These are phyloP conservation scores for Aspergillus fischeri DNA, from an alignment of 2,329 filamentous ascomycete genomes.

Conservation along the genomic window DNA sequence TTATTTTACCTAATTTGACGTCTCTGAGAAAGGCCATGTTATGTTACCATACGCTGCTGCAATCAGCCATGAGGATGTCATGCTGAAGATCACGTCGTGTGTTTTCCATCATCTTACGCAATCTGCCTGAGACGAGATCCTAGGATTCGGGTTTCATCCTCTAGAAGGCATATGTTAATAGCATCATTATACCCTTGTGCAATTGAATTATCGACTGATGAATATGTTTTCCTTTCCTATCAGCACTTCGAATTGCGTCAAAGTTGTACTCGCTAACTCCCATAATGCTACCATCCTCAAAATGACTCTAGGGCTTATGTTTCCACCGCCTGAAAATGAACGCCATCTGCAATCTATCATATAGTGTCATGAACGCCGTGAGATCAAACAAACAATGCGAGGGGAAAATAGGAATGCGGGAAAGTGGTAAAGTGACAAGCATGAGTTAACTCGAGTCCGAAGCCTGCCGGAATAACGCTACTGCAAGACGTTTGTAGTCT, in stretches of 20 bases:
- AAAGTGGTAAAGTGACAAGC: neutral
- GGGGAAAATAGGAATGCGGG: neutral
- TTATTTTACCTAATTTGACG: neutral
- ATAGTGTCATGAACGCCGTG: neutral
- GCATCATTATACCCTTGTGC: conserved; percentile 8
- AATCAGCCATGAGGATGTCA: neutral
- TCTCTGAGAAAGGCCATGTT: too few species aligned
- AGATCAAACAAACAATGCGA: conserved; percentile 1
- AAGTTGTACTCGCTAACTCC: neutral
- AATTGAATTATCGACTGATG: neutral
- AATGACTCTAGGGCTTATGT: neutral
- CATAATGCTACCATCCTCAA: neutral
- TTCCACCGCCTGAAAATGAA: neutral
- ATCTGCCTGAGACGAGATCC: neutral
- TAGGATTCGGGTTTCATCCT: neutral
- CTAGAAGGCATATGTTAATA: conserved; percentile 1
- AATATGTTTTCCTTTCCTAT: neutral
- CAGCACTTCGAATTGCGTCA: neutral
- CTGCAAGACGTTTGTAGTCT: conserved; percentile 70
- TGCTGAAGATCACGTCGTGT: neutral
- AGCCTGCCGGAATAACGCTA: conserved; percentile 53
- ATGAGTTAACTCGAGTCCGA: conserved; percentile 13
- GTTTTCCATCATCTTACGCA: neutral
- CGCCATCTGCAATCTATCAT: neutral
- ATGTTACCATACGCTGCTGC: too few species aligned